Percentiles rank a stretch among this genome's conserved stretches.
These are phyloP conservation scores for Wickerhamomyces kurtzmanii DNA, from an alignment of 805 yeast genomes.

Conservation along the genomic window DNA sequence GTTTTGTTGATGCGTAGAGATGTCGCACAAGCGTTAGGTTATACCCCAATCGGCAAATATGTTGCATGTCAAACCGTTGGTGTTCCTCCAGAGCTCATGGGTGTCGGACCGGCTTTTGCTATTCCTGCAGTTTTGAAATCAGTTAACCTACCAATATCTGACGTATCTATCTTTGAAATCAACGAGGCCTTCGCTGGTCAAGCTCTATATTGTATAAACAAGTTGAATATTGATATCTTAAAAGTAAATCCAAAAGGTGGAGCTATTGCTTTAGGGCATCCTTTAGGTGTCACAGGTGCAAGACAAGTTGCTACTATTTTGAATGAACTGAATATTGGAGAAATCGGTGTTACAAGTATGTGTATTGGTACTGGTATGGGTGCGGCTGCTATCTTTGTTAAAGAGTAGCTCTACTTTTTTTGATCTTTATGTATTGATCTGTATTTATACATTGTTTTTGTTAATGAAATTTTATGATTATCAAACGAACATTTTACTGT, in stretches of 20 bases:
- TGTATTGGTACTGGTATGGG: conserved; percentile 99
- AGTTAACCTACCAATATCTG: conserved; percentile 48
- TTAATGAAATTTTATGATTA: too few relatives aligned
- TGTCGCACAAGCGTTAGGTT: conserved; percentile 63
- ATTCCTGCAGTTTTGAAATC: conserved; percentile 74
- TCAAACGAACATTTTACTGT: too few relatives aligned
- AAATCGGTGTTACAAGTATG: conserved; percentile 90
- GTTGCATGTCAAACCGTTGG: conserved; percentile 77
- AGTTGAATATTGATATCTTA: conserved; percentile 53
- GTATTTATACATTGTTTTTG: too few relatives aligned
- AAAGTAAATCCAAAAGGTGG: conserved; percentile 92
- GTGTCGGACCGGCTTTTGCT: conserved; percentile 95
- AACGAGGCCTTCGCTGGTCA: conserved; percentile 98
- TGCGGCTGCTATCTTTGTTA: conserved; percentile 81
- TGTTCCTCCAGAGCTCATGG: conserved; percentile 97
- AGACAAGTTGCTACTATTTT: conserved; percentile 87
- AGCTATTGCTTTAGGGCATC: conserved; percentile 95
- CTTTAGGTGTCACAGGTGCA: conserved; percentile 85
- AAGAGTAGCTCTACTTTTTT: too few relatives aligned
- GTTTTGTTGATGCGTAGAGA: conserved; percentile 80
- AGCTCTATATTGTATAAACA: conserved; percentile 65
- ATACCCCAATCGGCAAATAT: conserved; percentile 71
- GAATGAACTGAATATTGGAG: conserved; percentile 68
- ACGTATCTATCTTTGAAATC: conserved; percentile 73
- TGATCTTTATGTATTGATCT: too few relatives aligned